Conservation (phyloP, 192 early-diverging fungal species). For the Diversispora eburnea region DNA sequence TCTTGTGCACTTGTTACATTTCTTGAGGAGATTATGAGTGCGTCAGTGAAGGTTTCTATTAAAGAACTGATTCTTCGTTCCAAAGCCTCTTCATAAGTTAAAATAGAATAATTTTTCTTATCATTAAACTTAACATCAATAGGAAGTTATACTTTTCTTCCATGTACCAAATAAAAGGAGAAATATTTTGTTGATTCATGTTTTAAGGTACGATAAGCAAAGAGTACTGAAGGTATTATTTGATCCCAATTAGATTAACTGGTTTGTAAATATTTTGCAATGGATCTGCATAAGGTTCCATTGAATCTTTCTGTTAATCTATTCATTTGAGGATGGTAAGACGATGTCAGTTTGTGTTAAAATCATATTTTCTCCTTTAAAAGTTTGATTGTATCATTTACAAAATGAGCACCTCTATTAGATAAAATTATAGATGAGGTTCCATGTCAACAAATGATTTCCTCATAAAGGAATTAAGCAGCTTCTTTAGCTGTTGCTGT, state of each 20-base stretch:
- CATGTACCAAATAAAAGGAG: not conserved
- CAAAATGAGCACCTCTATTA: not conserved
- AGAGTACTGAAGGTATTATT: not conserved
- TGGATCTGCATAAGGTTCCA: not conserved
- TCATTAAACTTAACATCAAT: not conserved
- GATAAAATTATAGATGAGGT: not conserved
- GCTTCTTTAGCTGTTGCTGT: not conserved
- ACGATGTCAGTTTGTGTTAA: not conserved
- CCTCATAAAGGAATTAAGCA: not conserved
- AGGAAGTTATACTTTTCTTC: not conserved
- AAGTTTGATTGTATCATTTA: not conserved
- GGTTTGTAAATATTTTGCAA: not conserved
- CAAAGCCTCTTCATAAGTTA: too few species aligned
- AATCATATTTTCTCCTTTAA: not conserved
- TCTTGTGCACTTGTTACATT: too few species aligned
- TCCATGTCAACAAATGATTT: conserved; percentile 8
- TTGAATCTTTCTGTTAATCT: conserved; percentile 2
- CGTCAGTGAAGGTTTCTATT: too few species aligned
- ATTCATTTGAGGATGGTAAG: too few species aligned
- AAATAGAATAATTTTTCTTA: not conserved
- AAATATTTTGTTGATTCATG: not conserved
- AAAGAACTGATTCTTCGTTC: too few species aligned
- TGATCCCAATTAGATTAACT: not conserved
- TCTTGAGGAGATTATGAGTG: too few species aligned
- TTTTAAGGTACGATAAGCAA: not conserved